Evolutionary conservation across 441 rosid species (phyloP).

Genomic region (Monsonia emarginata): DNA sequence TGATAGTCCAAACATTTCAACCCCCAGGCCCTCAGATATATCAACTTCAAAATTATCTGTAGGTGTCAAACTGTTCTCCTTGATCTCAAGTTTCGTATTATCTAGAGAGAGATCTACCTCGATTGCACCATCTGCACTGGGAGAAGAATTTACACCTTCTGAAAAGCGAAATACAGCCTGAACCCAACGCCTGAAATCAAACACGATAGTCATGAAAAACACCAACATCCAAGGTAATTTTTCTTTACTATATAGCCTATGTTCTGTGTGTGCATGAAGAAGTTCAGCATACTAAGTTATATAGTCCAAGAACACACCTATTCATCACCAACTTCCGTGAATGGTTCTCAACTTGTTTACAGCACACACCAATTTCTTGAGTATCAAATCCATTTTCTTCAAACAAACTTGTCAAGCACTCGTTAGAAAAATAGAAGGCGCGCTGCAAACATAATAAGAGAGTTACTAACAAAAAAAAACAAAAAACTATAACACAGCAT

Average conservation of each 20-base stretch:
- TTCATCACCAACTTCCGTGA: constrained; percentile 81
- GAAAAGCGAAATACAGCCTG: constrained; percentile 65
- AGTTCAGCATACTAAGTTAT: neutral
- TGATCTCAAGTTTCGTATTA: constrained; percentile 16
- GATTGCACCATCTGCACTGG: constrained; percentile 17
- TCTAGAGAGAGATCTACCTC: constrained; percentile 25
- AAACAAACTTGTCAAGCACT: constrained; percentile 56
- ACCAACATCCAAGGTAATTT: neutral
- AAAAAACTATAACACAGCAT: constrained; percentile 1
- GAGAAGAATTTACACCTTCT: constrained; percentile 19
- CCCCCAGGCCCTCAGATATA: constrained; percentile 66
- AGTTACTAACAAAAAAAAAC: neutral
- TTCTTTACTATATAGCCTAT: neutral
- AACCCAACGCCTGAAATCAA: constrained; percentile 67
- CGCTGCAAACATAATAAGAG: constrained; percentile 44
- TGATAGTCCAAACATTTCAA: constrained; percentile 64
- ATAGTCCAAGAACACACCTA: constrained; percentile 27
- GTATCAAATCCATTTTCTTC: constrained; percentile 57
- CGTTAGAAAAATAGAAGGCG: constrained; percentile 81
- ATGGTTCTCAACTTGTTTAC: constrained; percentile 91
- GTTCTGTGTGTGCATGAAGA: neutral
- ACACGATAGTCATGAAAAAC: constrained; percentile 5
- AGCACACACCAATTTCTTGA: constrained; percentile 65
- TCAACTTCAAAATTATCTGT: constrained; percentile 40
- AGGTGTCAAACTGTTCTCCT: constrained; percentile 19